These are phyloP conservation scores for Starmerella lactis-condensi DNA, from an alignment of 805 yeast genomes.

Conservation along the genomic window DNA sequence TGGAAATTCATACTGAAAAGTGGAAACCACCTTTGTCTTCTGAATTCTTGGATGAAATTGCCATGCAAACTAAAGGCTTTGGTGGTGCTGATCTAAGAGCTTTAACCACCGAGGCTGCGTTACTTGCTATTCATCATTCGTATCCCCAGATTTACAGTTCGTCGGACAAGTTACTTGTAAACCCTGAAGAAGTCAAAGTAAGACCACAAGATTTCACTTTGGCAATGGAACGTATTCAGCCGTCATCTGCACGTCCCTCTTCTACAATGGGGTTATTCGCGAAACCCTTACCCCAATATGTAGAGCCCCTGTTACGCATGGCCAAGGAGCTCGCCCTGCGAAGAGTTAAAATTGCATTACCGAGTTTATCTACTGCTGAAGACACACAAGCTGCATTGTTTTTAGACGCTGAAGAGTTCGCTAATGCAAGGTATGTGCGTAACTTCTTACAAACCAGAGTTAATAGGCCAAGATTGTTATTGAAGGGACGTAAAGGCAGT, in stretches of 20 bases:
- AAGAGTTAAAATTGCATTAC: neutral
- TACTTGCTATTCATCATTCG: constrained; percentile 73
- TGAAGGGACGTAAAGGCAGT: constrained; percentile 56
- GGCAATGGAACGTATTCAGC: constrained; percentile 72
- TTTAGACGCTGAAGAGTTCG: constrained; percentile 34
- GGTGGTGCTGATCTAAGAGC: constrained; percentile 97
- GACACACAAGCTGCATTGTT: constrained; percentile 20
- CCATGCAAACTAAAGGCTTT: constrained; percentile 76
- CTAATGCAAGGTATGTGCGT: constrained; percentile 50
- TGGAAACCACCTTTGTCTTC: constrained; percentile 63
- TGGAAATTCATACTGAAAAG: constrained; percentile 68
- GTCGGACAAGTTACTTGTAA: constrained; percentile 50
- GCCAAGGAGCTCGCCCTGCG: constrained; percentile 10
- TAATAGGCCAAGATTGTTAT: constrained; percentile 62
- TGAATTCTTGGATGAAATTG: constrained; percentile 44
- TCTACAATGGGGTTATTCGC: constrained; percentile 55
- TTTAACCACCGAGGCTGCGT: constrained; percentile 85
- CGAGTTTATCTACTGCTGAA: neutral
- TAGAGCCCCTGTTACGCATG: constrained; percentile 43
- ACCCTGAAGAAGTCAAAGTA: constrained; percentile 54
- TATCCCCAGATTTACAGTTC: constrained; percentile 84
- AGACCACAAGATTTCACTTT: constrained; percentile 67
- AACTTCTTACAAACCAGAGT: constrained; percentile 39
- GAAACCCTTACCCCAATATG: constrained; percentile 51
- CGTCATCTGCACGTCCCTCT: constrained; percentile 61